phyloP scores from a whole-genome alignment of 352 stramenopile genomes.

The Pythium rishiriense region DNA sequence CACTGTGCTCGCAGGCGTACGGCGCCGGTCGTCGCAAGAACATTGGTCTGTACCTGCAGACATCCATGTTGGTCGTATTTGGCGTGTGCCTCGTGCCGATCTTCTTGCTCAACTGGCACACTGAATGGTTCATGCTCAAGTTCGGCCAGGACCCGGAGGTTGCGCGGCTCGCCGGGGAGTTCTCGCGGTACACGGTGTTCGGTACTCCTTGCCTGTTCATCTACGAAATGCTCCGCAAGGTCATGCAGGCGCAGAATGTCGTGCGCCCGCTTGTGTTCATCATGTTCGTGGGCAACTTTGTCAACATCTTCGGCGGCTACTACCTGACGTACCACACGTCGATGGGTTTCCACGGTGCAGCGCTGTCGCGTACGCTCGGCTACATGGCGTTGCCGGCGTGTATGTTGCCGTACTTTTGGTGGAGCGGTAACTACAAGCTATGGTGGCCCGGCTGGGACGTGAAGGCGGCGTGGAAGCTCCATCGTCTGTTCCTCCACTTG shows the following conservation, averaged over 20 bases:
- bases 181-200: conserved; percentile 58
- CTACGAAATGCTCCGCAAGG: conserved; percentile 76
- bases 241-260: conserved; percentile 75
- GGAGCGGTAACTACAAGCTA: conserved; percentile 30
- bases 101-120: conserved; percentile 64
- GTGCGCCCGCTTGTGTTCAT: conserved; percentile 59
- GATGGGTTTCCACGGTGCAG: conserved; percentile 70
- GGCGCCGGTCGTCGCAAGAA: conserved; percentile 52
- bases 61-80: conserved; percentile 51
- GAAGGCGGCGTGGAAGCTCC: conserved; percentile 35
- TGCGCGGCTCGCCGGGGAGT: conserved; percentile 50
- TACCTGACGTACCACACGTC: conserved; percentile 67
- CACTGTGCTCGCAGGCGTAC: conserved; percentile 75
- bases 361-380: conserved; percentile 57
- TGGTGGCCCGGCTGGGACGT: conserved; percentile 59
- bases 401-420: conserved; percentile 55
- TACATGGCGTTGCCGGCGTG: conserved; percentile 53
- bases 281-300: conserved; percentile 50
- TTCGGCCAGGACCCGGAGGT: conserved; percentile 63
- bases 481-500: conserved; percentile 54
- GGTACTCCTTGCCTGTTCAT: conserved; percentile 72
- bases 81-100: conserved; percentile 47
- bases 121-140: conserved; percentile 47
- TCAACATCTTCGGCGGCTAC: conserved; percentile 71
- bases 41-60: conserved; percentile 81